phyloP scores from a whole-genome alignment of 2,329 filamentous ascomycete species.

The Sporothrix inflata region DNA sequence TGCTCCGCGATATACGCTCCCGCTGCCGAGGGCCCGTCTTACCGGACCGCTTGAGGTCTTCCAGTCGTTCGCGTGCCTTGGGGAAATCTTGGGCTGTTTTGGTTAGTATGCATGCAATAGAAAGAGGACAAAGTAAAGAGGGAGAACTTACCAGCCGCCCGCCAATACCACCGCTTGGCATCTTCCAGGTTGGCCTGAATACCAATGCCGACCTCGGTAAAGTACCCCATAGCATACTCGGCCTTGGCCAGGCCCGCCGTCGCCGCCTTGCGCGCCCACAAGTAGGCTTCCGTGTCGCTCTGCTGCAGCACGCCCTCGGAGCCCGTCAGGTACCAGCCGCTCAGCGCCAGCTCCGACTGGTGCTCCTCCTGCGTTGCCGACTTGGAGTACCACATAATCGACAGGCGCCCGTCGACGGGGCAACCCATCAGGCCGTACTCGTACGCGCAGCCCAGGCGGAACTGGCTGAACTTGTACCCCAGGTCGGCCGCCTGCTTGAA shows the following conservation, averaged over 20 bases:
- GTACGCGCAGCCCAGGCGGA: constrained; percentile 81
- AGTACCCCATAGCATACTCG: constrained; percentile 98
- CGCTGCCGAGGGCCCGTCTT: constrained; percentile 72
- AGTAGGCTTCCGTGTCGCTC: constrained; percentile 92
- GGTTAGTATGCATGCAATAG: constrained; percentile 41
- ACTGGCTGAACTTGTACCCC: constrained; percentile 95
- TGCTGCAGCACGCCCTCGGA: constrained; percentile 85
- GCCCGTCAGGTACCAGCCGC: constrained; percentile 94
- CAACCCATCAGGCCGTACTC: constrained; percentile 88
- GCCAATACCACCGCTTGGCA: constrained; percentile 97
- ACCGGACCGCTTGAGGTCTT: constrained; percentile 84
- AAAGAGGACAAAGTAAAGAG: constrained; percentile 43
- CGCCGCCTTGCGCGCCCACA: constrained; percentile 95
- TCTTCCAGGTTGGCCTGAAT: constrained; percentile 85
- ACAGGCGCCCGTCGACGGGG: constrained; percentile 78
- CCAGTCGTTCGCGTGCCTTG: constrained; percentile 88
- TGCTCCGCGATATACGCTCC: constrained; percentile 79
- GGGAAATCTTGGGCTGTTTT: constrained; percentile 84
- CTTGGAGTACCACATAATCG: constrained; percentile 91
- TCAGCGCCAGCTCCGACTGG: constrained; percentile 81
- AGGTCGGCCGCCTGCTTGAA: constrained; percentile 85
- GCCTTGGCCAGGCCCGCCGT: constrained; percentile 87
- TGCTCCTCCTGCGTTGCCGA: constrained; percentile 94
- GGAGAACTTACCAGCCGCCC: constrained; percentile 81
- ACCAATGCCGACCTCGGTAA: constrained; percentile 93